Base-by-base conservation (phyloP, 2,329 filamentous ascomycete genomes). In the Diaporthe aspalathi region DNA sequence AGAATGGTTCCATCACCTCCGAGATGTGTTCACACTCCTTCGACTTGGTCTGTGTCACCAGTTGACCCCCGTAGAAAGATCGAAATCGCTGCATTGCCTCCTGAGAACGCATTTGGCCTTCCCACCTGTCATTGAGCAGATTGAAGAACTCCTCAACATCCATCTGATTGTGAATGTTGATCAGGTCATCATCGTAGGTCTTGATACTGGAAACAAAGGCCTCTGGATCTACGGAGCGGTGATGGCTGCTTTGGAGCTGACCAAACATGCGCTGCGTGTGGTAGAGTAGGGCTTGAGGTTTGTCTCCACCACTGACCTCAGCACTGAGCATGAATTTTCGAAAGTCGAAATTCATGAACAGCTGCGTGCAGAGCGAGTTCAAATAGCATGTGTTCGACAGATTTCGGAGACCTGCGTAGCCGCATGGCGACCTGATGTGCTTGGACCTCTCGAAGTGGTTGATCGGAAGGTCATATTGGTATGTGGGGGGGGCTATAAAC, bases 61-160 rank as follows among this genome's bases (percentile, higher is more conserved):
- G 88, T 75, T 95, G 93, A 5, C 96, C 96, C 0, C 95, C 94
- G 78, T 96, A 99, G 77, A 98, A 96, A 0, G 91, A 91, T 63
- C 93, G 89, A 74, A 99, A 92, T 27, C 82, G 83, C 74, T 89
- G 90, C 80, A 93, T 97, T 43, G 90, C 89, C n/a, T 90, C 86
- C 2, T 85, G 81, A 12, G 88, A 87, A 22, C 88, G 81, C 74
- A 98, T 90, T 77, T 97, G 94, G 11, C 90, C 89, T 79, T 99
- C 97, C 89, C 94, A 94, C 32, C 94, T 90, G 80, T 97, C 94
- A 76, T 98, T 96, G 0, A 99, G 87, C 5, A 97, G 87, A 77
- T 96, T 97, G 83, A 97, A 98, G 79, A 98, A 99, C 79, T 98
- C 95, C 76, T 98, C 96, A 6, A 98, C 96, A 79, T 99, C 96